These are phyloP conservation scores for Mucor ambiguus DNA, from an alignment of 371 early-diverging fungal genomes.

Conservation along the genomic window DNA sequence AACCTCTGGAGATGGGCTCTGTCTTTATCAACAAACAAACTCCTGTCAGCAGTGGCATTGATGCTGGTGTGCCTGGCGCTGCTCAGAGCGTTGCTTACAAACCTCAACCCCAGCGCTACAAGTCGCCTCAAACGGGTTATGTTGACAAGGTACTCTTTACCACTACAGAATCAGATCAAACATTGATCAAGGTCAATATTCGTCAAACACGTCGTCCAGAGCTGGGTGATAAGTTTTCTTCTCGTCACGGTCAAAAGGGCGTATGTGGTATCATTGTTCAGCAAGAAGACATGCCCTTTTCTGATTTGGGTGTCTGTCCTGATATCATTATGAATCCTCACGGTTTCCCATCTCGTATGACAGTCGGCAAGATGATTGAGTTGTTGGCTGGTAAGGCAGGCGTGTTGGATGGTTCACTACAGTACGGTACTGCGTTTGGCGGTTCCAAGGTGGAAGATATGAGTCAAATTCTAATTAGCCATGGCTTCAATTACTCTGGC, in stretches of 20 bases:
- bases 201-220: conserved; percentile 98
- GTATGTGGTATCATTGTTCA: conserved; percentile 97
- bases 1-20: conserved; percentile 71
- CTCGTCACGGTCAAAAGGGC: conserved; percentile 99
- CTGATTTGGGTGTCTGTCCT: conserved; percentile 94
- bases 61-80: conserved; percentile 55
- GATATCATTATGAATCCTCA: conserved; percentile 99
- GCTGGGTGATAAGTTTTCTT: conserved; percentile 99
- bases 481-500: conserved; percentile 99
- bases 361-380: conserved; percentile 99
- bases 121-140: conserved; percentile 82
- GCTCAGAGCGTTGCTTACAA: conserved; percentile 72
- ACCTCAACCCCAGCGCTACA: conserved; percentile 82
- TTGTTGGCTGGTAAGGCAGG: conserved; percentile 98
- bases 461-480: conserved; percentile 88
- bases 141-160: conserved; percentile 93
- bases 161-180: conserved; percentile 93
- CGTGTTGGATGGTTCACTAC: conserved; percentile 90
- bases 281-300: conserved; percentile 99
- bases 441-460: conserved; percentile 97
- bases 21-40: conserved; percentile 88
- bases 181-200: conserved; percentile 93
- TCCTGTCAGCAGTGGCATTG: conserved; percentile 73
- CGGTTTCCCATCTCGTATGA: conserved; percentile 99
- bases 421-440: conserved; percentile 99